These are phyloP conservation scores for Lactifluus volemus DNA, from an alignment of 768 basidiomycete species.

Conservation along the genomic window DNA sequence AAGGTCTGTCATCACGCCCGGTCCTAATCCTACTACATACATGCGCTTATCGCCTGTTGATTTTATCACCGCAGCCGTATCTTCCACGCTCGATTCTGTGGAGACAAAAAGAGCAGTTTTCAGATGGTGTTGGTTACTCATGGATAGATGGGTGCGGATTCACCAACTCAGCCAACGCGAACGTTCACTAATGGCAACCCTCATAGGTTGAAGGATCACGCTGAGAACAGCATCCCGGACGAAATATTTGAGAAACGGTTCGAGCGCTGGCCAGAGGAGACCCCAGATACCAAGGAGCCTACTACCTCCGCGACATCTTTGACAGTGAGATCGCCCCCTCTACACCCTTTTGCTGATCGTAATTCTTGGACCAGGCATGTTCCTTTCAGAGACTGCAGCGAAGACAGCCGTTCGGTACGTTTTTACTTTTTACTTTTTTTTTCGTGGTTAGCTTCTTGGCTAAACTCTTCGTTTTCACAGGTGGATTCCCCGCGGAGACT, in stretches of 20 bases:
- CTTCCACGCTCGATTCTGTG: slow-evolving; percentile 91
- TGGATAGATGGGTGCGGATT: slow-evolving; percentile 86
- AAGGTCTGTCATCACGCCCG: slow-evolving; percentile 36
- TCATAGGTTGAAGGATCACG: slow-evolving; percentile 80
- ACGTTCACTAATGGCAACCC: not conserved
- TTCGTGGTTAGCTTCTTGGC: not conserved
- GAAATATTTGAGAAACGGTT: slow-evolving; percentile 64
- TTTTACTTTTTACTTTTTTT: not conserved
- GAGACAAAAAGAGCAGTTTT: slow-evolving; percentile 99
- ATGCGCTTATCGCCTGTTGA: not conserved
- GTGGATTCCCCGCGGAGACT: slow-evolving; percentile 93
- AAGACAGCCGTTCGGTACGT: slow-evolving; percentile 82
- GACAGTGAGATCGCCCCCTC: slow-evolving; percentile 42
- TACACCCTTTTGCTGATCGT: not conserved
- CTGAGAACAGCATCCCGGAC: slow-evolving; percentile 67
- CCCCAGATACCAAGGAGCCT: slow-evolving; percentile 95
- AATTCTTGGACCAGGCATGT: slow-evolving; percentile 43
- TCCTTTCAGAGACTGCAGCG: slow-evolving; percentile 81
- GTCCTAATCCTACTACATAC: too few species aligned
- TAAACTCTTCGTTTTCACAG: slow-evolving; percentile 28
- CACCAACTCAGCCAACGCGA: not conserved
- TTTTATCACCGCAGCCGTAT: slow-evolving; percentile 54
- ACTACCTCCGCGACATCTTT: slow-evolving; percentile 86
- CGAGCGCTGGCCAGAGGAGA: slow-evolving; percentile 68
- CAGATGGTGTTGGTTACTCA: slow-evolving; percentile 96